Evolutionary conservation across 1,284 basidiomycete genomes (phyloP).

Genomic region (Pseudozyma thailandica): DNA sequence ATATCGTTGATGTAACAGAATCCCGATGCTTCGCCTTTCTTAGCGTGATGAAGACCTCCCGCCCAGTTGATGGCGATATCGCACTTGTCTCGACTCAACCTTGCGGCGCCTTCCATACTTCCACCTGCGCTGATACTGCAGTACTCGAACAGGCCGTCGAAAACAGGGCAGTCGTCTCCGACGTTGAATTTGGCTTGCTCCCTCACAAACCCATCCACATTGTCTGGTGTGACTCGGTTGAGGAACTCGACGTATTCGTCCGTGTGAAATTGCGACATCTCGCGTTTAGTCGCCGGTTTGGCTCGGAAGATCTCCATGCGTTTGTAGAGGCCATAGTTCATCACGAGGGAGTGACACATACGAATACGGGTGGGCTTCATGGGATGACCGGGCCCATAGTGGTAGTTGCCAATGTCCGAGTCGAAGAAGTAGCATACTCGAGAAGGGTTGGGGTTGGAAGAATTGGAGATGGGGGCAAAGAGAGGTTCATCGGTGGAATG

Average conservation of each 20-base stretch:
- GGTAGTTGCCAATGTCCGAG: conserved; percentile 97
- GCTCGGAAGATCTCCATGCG: conserved; percentile 76
- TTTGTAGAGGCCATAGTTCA: conserved; percentile 88
- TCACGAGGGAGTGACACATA: conserved; percentile 99
- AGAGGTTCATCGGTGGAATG: conserved; percentile 36
- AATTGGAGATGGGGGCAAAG: conserved; percentile 50
- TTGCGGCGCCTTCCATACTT: conserved; percentile 98
- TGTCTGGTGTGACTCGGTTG: conserved; percentile 82
- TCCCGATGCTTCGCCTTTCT: conserved; percentile 97
- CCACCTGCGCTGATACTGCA: conserved; percentile 98
- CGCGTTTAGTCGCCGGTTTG: conserved; percentile 97
- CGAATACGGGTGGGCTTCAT: conserved; percentile 77
- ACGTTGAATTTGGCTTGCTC: conserved; percentile 97
- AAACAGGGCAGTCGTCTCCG: conserved; percentile 96
- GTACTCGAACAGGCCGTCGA: conserved; percentile 97
- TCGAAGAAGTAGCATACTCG: conserved; percentile 73
- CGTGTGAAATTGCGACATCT: conserved; percentile 95
- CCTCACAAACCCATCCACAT: conserved; percentile 86
- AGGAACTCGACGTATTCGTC: conserved; percentile 94
- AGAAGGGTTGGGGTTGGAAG: conserved; percentile 43
- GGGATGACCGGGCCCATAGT: conserved; percentile 92
- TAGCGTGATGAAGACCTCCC: conserved; percentile 95
- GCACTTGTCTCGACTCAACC: conserved; percentile 94
- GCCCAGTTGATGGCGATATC: conserved; percentile 99
- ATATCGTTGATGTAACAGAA: conserved; percentile 99